Evolutionary conservation across 2,329 filamentous ascomycete genomes (phyloP), one percentile per base, ranked within the genome.

Genomic region (Cylindrodendrum hubeiense): DNA sequence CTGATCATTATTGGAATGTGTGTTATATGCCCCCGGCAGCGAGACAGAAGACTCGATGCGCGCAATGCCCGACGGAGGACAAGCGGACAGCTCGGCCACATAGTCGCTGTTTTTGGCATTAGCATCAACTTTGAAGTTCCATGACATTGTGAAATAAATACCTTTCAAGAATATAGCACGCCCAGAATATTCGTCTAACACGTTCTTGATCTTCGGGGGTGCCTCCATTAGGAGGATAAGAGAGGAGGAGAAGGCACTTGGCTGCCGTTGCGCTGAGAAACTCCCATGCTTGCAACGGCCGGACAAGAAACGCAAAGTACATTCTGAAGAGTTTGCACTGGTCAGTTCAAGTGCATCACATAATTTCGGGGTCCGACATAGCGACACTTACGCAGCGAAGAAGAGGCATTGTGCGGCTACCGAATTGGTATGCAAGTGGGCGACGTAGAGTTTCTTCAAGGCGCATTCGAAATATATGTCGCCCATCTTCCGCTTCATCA

Each of bases 81-180:
- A 80, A 2, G 81, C 81, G 4, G 84, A 84, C 3, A 87, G 75
- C 66, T 87, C 85, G 4, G 85, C 84, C 15, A 87, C 79, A 52
- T 86, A 85, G 67, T 87, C 85, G 46, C 84, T 86, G 12, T 50
- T n/a, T 2, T n/a, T 17, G 2, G n/a, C 33, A 33, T 50, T 5
- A 50, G 26, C 9, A 21, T 5, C 10, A 21, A 1, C 7, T 9
- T 10, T 17, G n/a, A 2, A 7, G 17, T 7, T 9, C 2, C 3
- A 5, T 4, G 19, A n/a, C n/a, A 17, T 6, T 3, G 1, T 10
- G 2, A 15, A 6, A 5, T 2, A 3, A 10, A 21, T 41, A 82
- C 84, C 83, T 85, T 71, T 87, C 85, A 0, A 87, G 77, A 12
- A 87, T 84, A 59, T 86, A 87, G 61, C 85, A 86, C 0, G 85